These are phyloP conservation scores for Solanum medicagineum DNA, from an alignment of 257 asterid species.

Conservation along the genomic window DNA sequence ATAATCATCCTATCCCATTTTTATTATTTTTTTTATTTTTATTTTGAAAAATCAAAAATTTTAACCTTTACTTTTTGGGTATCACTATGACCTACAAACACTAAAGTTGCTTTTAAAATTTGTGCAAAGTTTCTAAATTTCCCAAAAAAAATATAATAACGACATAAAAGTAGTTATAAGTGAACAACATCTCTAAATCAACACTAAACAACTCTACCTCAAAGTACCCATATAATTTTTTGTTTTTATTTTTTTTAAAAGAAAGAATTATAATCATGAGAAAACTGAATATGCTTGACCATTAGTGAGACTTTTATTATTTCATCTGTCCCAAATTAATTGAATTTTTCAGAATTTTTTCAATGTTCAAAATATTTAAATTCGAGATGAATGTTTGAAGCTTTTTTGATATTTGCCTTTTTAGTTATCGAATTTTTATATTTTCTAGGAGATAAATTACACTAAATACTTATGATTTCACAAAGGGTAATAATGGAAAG, in stretches of 20 bases:
- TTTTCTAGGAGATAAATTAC: no score
- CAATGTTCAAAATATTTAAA: no score
- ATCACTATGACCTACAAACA: neutral
- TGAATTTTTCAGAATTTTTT: no score
- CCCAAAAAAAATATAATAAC: neutral
- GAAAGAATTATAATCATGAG: neutral
- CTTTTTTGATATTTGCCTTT: no score
- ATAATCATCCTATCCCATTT: neutral
- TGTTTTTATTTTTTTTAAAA: neutral
- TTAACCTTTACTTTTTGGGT: neutral
- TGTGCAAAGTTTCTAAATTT: neutral
- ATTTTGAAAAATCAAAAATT: neutral
- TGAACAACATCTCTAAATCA: neutral
- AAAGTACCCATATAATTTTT: neutral
- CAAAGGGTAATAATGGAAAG: no score
- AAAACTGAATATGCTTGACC: neutral
- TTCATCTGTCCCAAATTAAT: no score
- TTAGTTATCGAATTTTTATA: no score
- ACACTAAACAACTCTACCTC: neutral
- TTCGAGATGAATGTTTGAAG: no score
- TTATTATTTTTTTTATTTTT: neutral
- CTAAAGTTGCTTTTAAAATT: neutral
- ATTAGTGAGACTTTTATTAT: neutral
- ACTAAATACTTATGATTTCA: no score
- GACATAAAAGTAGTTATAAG: conserved; percentile 1